Percentiles rank a stretch among this genome's conserved stretches.
These are phyloP conservation scores for Sarocladium brachiariae DNA, from an alignment of 2,329 filamentous ascomycete species.

Conservation along the genomic window DNA sequence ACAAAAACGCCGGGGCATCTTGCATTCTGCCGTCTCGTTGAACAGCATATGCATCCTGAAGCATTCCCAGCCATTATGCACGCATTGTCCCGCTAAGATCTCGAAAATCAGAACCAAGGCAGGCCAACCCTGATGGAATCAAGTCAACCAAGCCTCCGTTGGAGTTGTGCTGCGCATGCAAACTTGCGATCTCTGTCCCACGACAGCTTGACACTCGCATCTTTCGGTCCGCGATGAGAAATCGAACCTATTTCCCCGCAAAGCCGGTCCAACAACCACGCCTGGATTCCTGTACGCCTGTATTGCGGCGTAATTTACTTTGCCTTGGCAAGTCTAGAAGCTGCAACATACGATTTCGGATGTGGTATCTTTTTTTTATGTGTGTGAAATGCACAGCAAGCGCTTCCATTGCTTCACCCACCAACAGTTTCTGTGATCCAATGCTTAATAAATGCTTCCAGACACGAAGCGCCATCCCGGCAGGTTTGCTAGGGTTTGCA, in stretches of 20 bases:
- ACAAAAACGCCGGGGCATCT: too few species aligned
- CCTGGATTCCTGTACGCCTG: neutral
- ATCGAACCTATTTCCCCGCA: neutral
- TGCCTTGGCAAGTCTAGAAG: neutral
- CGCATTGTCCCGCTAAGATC: too few species aligned
- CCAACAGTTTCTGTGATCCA: too few species aligned
- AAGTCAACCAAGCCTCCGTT: neutral
- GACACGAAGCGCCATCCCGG: neutral
- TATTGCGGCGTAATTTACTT: neutral
- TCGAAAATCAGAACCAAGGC: neutral
- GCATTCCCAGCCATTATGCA: neutral
- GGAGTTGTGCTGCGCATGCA: neutral
- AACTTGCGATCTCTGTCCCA: neutral
- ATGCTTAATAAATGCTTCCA: neutral
- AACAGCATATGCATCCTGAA: too few species aligned
- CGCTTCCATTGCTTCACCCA: too few species aligned
- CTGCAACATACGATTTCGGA: neutral
- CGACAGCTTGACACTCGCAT: neutral
- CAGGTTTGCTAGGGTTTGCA: neutral
- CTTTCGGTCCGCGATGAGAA: constrained; percentile 1
- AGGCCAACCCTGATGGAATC: neutral
- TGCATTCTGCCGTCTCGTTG: too few species aligned
- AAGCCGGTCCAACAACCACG: neutral
- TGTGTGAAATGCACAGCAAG: too few species aligned
- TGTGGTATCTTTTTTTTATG: too few species aligned